Base-by-base conservation (phyloP, 768 basidiomycete species). In the Suillus lakei region DNA sequence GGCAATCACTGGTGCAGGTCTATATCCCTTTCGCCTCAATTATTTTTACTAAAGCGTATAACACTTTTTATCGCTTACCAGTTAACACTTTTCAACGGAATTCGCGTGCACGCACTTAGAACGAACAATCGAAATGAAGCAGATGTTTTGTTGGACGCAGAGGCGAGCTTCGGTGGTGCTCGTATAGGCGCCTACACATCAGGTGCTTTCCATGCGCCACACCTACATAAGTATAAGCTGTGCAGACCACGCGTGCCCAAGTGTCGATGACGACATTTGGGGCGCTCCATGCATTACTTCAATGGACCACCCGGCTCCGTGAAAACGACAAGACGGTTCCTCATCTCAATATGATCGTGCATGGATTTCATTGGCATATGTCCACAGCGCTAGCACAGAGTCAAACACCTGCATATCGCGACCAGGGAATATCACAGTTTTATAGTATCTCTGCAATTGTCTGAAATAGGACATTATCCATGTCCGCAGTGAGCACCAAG, bases 351-450 rank as follows among this genome's bases (percentile, higher is more conserved):
- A 1, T 9, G 28, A 51, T 30, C 4, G 16, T 51, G 50, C 28
- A 51, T 30, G 15, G 7, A 28, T 51, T 16, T 28, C 50, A 16
- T 51, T 60, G 4, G 70, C 68, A 48, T 81, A 82, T 30, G 80
- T 81, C 79, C 80, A 83, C 15, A 77, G 79, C 8, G 76, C 67
- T 60, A 72, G 44, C 60, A 39, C 21, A 76, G 64, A 10, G 70
- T 54, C 18, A 26, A 28, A 18, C 61, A 70, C 28, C 61, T 13
- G 55, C 54, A 46, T 54, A 73, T 39, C 9, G 67, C 34, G 5
- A 54, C 21, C 15, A 71, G 32, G 10, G 60, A 59, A 2, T 48
- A 44, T 44, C 21, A 43, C 16, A 8, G 38, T 38, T 15, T 39
- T 15, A 66, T 64, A 13, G 38, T 63, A 46, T 74, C 68, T 68